phyloP scores from a whole-genome alignment of 805 yeast genomes.

The Vanderwaltozyma polyspora region DNA sequence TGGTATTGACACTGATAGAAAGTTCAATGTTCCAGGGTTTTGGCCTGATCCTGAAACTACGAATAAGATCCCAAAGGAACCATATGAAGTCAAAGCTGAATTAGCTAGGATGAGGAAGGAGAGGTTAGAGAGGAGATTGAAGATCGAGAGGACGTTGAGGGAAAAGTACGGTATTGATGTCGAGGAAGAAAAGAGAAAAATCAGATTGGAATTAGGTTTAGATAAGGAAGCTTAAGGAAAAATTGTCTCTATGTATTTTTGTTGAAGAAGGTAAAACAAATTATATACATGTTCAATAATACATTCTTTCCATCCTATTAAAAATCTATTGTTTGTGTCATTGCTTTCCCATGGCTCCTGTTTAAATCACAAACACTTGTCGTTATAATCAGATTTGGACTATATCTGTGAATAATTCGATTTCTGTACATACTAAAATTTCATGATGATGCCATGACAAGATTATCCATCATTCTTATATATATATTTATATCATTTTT shows the following conservation, averaged over 20 bases:
- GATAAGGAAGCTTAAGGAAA: neutral
- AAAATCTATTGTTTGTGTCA: no score
- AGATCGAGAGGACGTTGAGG: conserved; percentile 59
- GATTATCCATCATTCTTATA: no score
- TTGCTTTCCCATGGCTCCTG: no score
- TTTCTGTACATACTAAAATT: no score
- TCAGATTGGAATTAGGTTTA: conserved; percentile 14
- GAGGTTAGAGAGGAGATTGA: conserved; percentile 57
- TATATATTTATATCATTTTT: no score
- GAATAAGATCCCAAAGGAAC: conserved; percentile 86
- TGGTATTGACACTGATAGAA: conserved; percentile 80
- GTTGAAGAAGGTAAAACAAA: neutral
- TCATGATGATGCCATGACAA: no score
- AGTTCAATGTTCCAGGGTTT: conserved; percentile 84
- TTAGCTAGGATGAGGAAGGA: conserved; percentile 77
- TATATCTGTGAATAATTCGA: no score
- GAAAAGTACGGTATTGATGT: conserved; percentile 53
- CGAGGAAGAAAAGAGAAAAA: conserved; percentile 33
- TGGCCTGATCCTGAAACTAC: conserved; percentile 95
- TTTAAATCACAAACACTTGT: no score
- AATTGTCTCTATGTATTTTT: no score
- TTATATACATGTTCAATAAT: no score
- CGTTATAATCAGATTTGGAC: no score
- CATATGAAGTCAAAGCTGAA: conserved; percentile 83
- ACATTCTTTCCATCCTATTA: no score